phyloP scores from a whole-genome alignment of 257 asterid species.

The Ajuga chamaepitys region DNA sequence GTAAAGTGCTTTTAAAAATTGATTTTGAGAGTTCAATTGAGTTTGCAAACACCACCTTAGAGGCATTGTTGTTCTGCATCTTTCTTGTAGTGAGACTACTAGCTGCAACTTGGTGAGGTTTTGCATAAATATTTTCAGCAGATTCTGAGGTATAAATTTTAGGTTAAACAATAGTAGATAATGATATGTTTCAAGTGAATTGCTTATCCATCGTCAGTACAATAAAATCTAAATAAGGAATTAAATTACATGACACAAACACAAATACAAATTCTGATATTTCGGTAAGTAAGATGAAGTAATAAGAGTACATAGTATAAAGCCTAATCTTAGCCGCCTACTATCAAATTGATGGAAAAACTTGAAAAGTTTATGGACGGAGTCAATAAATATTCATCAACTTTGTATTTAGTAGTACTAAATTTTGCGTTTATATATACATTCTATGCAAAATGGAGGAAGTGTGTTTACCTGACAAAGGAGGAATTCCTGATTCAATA shows the following conservation, averaged over 20 bases:
- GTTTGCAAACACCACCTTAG: too few species aligned
- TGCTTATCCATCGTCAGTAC: not conserved
- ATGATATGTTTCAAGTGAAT: not conserved
- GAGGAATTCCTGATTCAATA: slow-evolving; percentile 52
- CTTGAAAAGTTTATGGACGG: not conserved
- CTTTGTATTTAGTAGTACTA: too few species aligned
- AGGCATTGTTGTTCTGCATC: too few species aligned
- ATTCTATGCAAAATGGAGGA: not conserved
- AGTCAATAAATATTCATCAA: not conserved
- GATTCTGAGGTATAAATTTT: too few species aligned
- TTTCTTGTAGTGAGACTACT: too few species aligned
- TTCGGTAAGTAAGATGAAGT: not conserved
- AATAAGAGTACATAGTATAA: not conserved
- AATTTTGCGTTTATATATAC: too few species aligned
- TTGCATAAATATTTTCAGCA: too few species aligned
- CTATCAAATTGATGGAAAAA: not conserved
- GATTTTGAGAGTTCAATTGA: too few species aligned
- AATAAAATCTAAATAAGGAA: not conserved
- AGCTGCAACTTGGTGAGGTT: too few species aligned
- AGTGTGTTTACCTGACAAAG: slow-evolving; percentile 43
- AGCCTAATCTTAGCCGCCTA: not conserved
- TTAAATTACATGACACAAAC: not conserved
- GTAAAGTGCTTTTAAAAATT: too few species aligned
- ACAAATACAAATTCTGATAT: not conserved
- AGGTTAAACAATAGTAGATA: too few species aligned